Percentiles rank a stretch among this genome's conserved stretches.
phyloP scores from a whole-genome alignment of 2,329 filamentous ascomycete species.

The Xylaria sp. region DNA sequence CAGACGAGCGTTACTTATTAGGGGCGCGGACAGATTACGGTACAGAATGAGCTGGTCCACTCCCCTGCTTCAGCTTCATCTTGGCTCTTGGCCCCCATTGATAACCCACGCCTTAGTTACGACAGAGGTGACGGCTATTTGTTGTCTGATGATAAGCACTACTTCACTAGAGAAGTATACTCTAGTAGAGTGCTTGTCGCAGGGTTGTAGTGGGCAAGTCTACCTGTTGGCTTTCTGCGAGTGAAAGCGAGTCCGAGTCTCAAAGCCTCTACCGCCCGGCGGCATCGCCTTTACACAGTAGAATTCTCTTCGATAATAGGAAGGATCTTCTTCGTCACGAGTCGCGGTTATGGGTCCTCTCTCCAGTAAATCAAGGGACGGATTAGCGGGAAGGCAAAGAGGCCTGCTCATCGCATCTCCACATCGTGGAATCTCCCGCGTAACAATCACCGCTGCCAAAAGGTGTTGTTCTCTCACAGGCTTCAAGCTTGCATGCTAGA shows the following conservation, averaged over 20 bases:
- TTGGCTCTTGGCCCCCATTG: slow-evolving; percentile 13
- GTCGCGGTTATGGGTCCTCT: slow-evolving; percentile 31
- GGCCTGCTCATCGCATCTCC: slow-evolving; percentile 28
- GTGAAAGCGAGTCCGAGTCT: background rate
- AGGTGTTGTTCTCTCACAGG: slow-evolving; percentile 23
- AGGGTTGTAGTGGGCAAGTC: background rate
- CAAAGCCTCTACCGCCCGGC: background rate
- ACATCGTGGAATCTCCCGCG: slow-evolving; percentile 41
- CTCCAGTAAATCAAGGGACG: background rate
- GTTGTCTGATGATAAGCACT: background rate
- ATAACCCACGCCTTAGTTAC: slow-evolving; percentile 2
- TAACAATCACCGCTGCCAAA: slow-evolving; percentile 32
- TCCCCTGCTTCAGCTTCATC: slow-evolving; percentile 30
- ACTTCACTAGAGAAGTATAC: background rate
- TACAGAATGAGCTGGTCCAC: background rate
- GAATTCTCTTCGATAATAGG: slow-evolving; percentile 5
- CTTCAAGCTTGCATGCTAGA: background rate
- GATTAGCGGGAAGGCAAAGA: slow-evolving; percentile 11
- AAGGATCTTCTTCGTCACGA: slow-evolving; percentile 34
- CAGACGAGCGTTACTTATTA: background rate
- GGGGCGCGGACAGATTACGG: background rate
- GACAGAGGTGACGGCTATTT: background rate
- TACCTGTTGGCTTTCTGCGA: background rate
- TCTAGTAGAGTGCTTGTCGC: no score
- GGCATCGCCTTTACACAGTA: slow-evolving; percentile 1